Conservation (phyloP, 495 filamentous ascomycete genomes). For the Penicillium bovifimosum region DNA sequence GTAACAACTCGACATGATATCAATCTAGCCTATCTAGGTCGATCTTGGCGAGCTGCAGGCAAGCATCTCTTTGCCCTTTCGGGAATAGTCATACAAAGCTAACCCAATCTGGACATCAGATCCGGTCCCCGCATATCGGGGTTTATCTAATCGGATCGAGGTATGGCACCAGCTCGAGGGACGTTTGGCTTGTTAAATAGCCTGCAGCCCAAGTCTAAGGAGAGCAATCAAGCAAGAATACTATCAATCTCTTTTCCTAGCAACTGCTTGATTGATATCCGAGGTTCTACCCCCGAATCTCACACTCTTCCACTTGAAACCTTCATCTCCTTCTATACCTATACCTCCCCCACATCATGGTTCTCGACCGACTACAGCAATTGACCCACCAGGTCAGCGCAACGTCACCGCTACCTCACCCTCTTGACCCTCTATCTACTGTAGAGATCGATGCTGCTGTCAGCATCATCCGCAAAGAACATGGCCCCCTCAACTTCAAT, state of each 20-base stretch:
- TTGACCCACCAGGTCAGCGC: constrained; percentile 60
- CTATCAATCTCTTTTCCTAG: background rate
- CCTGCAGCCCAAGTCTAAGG: background rate
- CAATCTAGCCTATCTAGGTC: background rate
- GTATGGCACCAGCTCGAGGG: background rate
- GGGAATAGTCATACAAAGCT: constrained; percentile 6
- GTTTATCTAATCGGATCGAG: constrained; percentile 17
- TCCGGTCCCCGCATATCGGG: constrained; percentile 24
- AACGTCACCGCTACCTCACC: constrained; percentile 56
- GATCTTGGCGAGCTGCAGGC: constrained; percentile 7
- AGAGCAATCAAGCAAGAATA: background rate
- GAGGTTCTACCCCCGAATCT: background rate
- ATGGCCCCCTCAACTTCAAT: constrained; percentile 77
- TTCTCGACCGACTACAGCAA: constrained; percentile 64
- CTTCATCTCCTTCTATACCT: background rate
- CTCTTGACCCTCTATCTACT: constrained; percentile 76
- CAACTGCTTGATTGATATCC: background rate
- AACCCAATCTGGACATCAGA: constrained; percentile 22
- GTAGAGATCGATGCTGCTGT: constrained; percentile 75
- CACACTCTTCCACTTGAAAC: background rate
- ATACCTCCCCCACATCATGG: constrained; percentile 39
- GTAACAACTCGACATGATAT: background rate
- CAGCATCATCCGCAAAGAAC: constrained; percentile 59
- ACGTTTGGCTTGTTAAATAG: background rate
- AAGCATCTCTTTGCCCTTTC: constrained; percentile 21